Percentiles rank a stretch among this genome's conserved stretches.
These are phyloP conservation scores for Myxozyma lipomycoides DNA, from an alignment of 805 yeast species.

Conservation along the genomic window DNA sequence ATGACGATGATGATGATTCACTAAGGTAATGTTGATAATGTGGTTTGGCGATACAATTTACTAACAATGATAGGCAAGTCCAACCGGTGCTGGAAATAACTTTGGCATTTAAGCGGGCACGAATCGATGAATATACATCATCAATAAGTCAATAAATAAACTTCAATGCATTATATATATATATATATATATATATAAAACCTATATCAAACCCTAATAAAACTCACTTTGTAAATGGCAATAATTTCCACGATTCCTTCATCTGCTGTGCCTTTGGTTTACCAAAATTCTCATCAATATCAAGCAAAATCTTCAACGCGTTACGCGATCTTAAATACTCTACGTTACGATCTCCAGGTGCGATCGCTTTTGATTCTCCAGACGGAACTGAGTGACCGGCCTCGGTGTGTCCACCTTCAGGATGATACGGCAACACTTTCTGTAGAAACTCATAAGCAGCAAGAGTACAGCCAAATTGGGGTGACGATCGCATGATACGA, in stretches of 20 bases:
- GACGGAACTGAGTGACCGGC: slow-evolving; percentile 44
- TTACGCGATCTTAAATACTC: slow-evolving; percentile 42
- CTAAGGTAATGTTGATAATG: neutral
- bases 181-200: too few relatives aligned
- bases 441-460: slow-evolving; percentile 96
- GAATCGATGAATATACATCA: too few relatives aligned
- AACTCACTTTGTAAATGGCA: too few relatives aligned
- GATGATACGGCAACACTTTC: slow-evolving; percentile 63
- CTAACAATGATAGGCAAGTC: neutral
- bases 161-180: too few relatives aligned
- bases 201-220: too few relatives aligned
- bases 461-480: slow-evolving; percentile 95
- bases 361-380: slow-evolving; percentile 27
- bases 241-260: slow-evolving; percentile 17
- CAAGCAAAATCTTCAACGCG: slow-evolving; percentile 43
- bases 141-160: too few relatives aligned
- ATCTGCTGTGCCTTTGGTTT: slow-evolving; percentile 31
- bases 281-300: slow-evolving; percentile 46
- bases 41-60: neutral
- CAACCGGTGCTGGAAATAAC: neutral
- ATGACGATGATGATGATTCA: neutral
- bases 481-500: slow-evolving; percentile 89
- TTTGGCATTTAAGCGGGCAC: too few relatives aligned
- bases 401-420: slow-evolving; percentile 38
- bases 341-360: slow-evolving; percentile 33